These are phyloP conservation scores for Gaeumannomyces tritici DNA, from an alignment of 2,329 filamentous ascomycete species.

Conservation along the genomic window DNA sequence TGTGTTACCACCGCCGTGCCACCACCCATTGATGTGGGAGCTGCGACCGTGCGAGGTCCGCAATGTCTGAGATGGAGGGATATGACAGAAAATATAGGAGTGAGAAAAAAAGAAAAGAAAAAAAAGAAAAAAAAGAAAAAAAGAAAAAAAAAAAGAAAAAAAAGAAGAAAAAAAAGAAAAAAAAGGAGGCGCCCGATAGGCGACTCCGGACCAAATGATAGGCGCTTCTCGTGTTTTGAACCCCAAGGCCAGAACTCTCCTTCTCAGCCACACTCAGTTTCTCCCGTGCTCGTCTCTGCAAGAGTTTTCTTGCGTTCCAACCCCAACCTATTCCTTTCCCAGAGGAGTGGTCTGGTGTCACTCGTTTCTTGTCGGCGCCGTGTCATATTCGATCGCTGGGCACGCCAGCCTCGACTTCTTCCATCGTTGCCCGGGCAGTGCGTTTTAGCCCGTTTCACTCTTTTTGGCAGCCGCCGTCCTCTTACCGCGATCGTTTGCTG, in stretches of 20 bases:
- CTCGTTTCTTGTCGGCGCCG: not conserved
- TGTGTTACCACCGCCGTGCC: not conserved
- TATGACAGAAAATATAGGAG: not conserved
- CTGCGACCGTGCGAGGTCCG: not conserved
- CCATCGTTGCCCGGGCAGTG: constrained; percentile 3
- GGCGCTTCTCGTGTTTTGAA: not conserved
- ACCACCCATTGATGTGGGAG: not conserved
- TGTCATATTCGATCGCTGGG: not conserved
- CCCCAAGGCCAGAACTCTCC: not conserved
- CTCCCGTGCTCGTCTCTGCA: not conserved
- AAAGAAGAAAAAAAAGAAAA: not conserved
- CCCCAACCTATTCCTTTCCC: not conserved
- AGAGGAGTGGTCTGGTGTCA: not conserved
- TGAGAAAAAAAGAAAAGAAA: not conserved
- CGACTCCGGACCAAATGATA: not conserved
- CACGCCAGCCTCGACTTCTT: not conserved
- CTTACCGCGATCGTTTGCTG: not conserved
- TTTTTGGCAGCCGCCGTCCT: not conserved
- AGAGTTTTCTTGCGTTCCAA: not conserved
- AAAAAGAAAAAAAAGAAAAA: not conserved
- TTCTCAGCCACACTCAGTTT: not conserved
- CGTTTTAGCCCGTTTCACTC: not conserved
- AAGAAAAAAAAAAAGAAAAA: not conserved
- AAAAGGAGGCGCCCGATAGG: not conserved
- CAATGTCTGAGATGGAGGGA: not conserved